A percentile compares a stretch with the other conserved stretches of the same genome.
Conservation (phyloP, 495 filamentous ascomycete genomes). For the Talaromyces liani region DNA sequence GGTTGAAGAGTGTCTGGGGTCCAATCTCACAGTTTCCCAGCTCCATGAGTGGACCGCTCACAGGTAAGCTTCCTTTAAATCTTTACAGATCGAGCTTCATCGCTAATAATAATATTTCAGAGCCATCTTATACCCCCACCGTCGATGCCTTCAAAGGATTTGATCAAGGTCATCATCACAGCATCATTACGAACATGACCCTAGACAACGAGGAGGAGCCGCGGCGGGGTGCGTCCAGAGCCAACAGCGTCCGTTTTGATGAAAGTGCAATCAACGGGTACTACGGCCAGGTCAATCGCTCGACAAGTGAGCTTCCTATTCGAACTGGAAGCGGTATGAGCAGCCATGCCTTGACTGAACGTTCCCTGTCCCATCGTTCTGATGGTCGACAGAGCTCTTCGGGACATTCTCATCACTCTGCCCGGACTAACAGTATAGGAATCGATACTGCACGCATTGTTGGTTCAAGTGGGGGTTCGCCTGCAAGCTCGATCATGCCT, state of each 20-base stretch:
- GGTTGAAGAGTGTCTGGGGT: constrained; percentile 81
- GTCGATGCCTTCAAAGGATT: constrained; percentile 77
- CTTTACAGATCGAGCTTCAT: background rate
- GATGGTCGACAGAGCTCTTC: constrained; percentile 93
- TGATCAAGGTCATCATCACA: constrained; percentile 69
- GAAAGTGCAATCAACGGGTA: constrained; percentile 90
- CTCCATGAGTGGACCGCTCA: constrained; percentile 56
- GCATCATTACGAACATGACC: constrained; percentile 64
- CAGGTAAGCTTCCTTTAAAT: constrained; percentile 47
- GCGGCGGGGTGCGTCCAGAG: constrained; percentile 81
- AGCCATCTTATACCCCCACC: constrained; percentile 31
- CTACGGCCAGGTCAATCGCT: constrained; percentile 73
- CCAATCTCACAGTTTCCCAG: constrained; percentile 71
- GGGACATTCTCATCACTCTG: constrained; percentile 74
- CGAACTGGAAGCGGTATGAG: constrained; percentile 77
- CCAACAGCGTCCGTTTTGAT: constrained; percentile 98
- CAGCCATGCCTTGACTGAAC: constrained; percentile 77
- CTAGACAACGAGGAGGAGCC: constrained; percentile 88
- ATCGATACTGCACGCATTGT: constrained; percentile 61
- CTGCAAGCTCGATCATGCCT: constrained; percentile 57
- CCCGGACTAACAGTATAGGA: constrained; percentile 75
- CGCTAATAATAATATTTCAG: constrained; percentile 9
- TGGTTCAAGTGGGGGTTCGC: constrained; percentile 54
- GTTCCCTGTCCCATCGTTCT: constrained; percentile 87
- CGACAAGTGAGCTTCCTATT: constrained; percentile 69